A percentile compares a stretch with the other conserved stretches of the same genome.
Evolutionary conservation across 805 yeast species (phyloP).

Genomic region (Nakazawaea anatomiae): DNA sequence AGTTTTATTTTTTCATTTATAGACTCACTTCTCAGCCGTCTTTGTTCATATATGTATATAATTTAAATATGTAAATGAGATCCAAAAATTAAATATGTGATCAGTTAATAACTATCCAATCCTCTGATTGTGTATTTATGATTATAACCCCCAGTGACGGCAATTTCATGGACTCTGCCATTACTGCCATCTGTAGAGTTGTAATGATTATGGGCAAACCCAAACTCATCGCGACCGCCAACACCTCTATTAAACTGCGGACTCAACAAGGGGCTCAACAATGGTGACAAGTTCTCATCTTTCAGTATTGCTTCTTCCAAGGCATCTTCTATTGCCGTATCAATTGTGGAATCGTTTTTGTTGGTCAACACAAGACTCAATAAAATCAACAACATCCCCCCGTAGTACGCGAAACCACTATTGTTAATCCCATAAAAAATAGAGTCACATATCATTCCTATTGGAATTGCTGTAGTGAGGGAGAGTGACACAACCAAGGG

Average conservation of each 20-base stretch:
- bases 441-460: constrained; percentile 43
- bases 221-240: constrained; percentile 5
- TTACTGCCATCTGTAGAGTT: background rate
- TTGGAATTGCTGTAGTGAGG: constrained; percentile 46
- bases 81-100: too few relatives aligned
- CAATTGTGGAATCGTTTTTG: constrained; percentile 38
- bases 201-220: constrained; percentile 3
- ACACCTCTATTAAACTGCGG: constrained; percentile 8
- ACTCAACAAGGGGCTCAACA: constrained; percentile 36
- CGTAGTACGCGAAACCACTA: constrained; percentile 29
- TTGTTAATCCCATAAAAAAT: constrained; percentile 26
- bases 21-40: background rate
- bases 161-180: constrained; percentile 15
- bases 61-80: too few relatives aligned
- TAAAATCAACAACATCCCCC: constrained; percentile 43
- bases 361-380: constrained; percentile 42
- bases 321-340: constrained; percentile 41
- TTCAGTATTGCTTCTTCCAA: constrained; percentile 39
- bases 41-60: background rate
- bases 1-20: background rate
- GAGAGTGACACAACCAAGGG: constrained; percentile 48
- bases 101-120: constrained; percentile 8
- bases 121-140: constrained; percentile 29
- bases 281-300: constrained; percentile 40
- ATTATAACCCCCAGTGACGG: constrained; percentile 28